Evolutionary conservation across 176 grass and related monocot genomes (phyloP), one percentile per base, ranked within the genome.

Genomic region (Oryza longistaminata): DNA sequence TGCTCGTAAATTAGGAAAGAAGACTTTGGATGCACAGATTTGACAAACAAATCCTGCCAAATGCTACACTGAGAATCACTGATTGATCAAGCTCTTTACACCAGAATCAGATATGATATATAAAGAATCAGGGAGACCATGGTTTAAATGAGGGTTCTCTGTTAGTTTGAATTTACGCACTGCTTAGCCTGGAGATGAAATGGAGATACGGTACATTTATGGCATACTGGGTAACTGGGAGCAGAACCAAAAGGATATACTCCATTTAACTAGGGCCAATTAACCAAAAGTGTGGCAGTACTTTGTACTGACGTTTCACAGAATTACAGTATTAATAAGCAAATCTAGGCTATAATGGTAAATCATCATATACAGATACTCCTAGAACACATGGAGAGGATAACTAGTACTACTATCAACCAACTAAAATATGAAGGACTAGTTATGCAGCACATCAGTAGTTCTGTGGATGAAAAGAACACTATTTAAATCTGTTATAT

Each of bases 1-100:
- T 52, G 25, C 72, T 46, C 22, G 52, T 74, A 35, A 76, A 76
- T 76, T 35, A 86, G 40, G 27, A 73, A 79, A 79, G 27, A 81
- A 81, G 1, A 6, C 43, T n/a, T 50, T 64, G 40, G 26, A 50
- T 50, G 58, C 76, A 39, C 6, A 80, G 52, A 40, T 5, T 66
- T 64, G 14, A 50, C 33, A 40, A 71, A 35, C 19, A 73, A 14
- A 21, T 9, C 68, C 3, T 5, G 4, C 7, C 14, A 11, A 25
- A 40, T 66, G 33, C 39, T 81, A 1, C 21, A 42, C 10, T 68
- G 42, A 66, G 34, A 66, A 40, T 73, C 21, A 73, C 43, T 73
- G 66, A 21, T 26, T 35, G 58, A 21, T 26, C 25, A 43, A 42
- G 68, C 26, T n/a, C 29, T 37, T 62, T 49, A 65, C 42, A 14